Evolutionary conservation across 257 asterid species (phyloP), one percentile per base, ranked within the genome.

Genomic region (Hygrophila difformis): DNA sequence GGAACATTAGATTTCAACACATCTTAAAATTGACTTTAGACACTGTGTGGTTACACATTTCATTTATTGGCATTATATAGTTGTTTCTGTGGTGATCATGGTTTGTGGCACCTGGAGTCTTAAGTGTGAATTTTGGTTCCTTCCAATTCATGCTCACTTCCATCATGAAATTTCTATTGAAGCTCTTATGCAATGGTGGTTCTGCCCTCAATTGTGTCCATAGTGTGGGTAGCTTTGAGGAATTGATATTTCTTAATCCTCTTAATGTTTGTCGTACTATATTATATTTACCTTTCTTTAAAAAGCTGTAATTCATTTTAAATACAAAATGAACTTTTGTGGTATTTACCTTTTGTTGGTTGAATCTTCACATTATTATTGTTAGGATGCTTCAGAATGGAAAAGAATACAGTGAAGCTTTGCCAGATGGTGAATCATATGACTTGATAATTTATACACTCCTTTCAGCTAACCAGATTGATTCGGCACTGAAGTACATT

Each of bases 301-400:
- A n/a, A n/a, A n/a, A n/a, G n/a, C n/a, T n/a, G n/a, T n/a, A n/a
- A 33, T 10, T 33, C 37, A 4, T 5, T 33, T 33, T 24, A 10
- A 44, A 39, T 44, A 35, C 18, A 37, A 3, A 19, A 50, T 42
- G 47, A 40, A 28, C 45, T 44, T 55, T 43, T 33, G 12, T 9
- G 2, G 37, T 5, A 33, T 6, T 33, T 33, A 2, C 12, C 10
- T 2, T 6, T 33, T 33, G 37, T 49, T 33, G 37, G 8, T 18
- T 28, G 45, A 48, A 21, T 43, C 55, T 55, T 62, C 66, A 48
- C 57, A 46, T 45, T 49, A 62, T 60, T 70, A 63, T 41, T 60
- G 18, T 49, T 84, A 91, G 99, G 94, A 86, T 91, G 96, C 56
- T 80, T 43, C 71, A 64, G 70, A 59, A 60, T 0, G 96, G 92